Percentiles rank a stretch among this genome's conserved stretches.
phyloP scores from a whole-genome alignment of 805 yeast genomes.

The Lipomyces kockii region DNA sequence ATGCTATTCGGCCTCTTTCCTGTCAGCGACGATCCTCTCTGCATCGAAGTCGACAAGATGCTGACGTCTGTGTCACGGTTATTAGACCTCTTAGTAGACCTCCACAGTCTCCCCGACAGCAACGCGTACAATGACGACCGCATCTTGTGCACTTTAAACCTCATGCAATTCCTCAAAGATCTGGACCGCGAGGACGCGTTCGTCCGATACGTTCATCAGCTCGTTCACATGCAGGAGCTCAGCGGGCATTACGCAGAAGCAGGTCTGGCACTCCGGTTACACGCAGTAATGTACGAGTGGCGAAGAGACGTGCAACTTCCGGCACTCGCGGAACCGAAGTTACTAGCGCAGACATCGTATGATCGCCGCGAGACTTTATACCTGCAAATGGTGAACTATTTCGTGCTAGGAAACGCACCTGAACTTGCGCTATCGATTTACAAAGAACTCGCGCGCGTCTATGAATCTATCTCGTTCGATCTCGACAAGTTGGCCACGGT shows the following conservation, averaged over 20 bases:
- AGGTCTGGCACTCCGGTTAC: constrained; percentile 74
- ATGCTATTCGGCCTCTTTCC: constrained; percentile 55
- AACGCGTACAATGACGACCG: constrained; percentile 87
- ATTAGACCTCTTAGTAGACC: constrained; percentile 65
- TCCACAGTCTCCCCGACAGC: constrained; percentile 75
- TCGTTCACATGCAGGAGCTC: constrained; percentile 65
- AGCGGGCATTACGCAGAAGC: constrained; percentile 77
- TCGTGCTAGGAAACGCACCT: constrained; percentile 69
- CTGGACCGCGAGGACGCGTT: constrained; percentile 80
- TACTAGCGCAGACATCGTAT: constrained; percentile 81
- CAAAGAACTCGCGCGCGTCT: constrained; percentile 76
- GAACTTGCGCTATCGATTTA: constrained; percentile 81
- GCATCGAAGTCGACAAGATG: constrained; percentile 51
- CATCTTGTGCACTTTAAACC: constrained; percentile 75
- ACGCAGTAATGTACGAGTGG: constrained; percentile 81
- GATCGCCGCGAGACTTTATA: constrained; percentile 76
- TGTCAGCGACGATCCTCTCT: constrained; percentile 63
- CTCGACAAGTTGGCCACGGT: constrained; percentile 74
- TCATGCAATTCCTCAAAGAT: constrained; percentile 74
- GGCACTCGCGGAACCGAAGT: constrained; percentile 63
- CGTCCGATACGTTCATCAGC: constrained; percentile 74
- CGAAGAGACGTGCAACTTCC: constrained; percentile 54
- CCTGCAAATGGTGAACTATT: constrained; percentile 71
- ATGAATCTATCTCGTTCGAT: constrained; percentile 73
- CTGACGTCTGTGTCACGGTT: constrained; percentile 53